Percentiles rank a stretch among this genome's conserved stretches.
Evolutionary conservation across 2,329 filamentous ascomycete species (phyloP).

Genomic region (Knufia petricola): DNA sequence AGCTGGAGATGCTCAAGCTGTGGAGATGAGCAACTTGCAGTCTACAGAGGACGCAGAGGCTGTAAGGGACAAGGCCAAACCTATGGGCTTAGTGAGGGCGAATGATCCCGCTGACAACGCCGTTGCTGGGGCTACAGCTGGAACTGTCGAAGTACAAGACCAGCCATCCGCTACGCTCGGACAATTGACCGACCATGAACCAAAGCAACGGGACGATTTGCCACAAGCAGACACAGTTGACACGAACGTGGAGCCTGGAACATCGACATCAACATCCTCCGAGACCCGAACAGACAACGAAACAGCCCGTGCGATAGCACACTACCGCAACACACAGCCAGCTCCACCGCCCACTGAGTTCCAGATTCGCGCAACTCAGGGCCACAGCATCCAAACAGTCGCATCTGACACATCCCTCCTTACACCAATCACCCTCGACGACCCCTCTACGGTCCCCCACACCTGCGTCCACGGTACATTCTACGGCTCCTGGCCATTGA

Average conservation of each 20-base stretch:
- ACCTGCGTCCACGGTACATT: conserved; percentile 82
- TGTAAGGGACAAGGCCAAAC: conserved; percentile 21
- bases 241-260: neutral
- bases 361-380: conserved; percentile 91
- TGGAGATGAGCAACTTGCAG: conserved; percentile 26
- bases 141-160: conserved; percentile 1
- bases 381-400: conserved; percentile 68
- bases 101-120: conserved; percentile 10
- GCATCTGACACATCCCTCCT: conserved; percentile 61
- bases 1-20: conserved; percentile 8
- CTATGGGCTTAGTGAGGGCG: conserved; percentile 12
- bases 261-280: conserved; percentile 16
- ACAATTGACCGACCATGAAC: neutral
- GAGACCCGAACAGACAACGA: conserved; percentile 26
- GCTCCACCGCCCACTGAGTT: conserved; percentile 49
- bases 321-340: conserved; percentile 14
- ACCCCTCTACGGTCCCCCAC: conserved; percentile 43
- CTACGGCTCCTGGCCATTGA: conserved; percentile 65
- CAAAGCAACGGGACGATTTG: too few species aligned
- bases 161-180: conserved; percentile 21
- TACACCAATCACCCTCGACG: conserved; percentile 52
- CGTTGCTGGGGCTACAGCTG: conserved; percentile 20
- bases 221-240: neutral
- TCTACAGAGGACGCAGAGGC: conserved; percentile 12
- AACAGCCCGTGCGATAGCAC: conserved; percentile 30